Evolutionary conservation across 371 early-diverging fungal species (phyloP).

Genomic region (Syncephalastrum sp.): DNA sequence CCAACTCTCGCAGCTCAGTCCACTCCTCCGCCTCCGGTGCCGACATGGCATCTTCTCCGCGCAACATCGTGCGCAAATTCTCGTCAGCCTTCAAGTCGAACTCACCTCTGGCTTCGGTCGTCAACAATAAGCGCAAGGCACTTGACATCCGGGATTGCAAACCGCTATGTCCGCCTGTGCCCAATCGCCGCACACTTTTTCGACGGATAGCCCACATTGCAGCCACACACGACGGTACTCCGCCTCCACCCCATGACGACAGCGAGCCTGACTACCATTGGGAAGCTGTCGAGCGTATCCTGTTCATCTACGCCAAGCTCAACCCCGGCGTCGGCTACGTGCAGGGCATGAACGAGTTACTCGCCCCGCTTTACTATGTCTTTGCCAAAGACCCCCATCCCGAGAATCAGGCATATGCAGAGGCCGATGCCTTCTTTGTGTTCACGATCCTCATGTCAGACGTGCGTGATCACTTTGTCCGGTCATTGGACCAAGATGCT

Average conservation of each 20-base stretch:
- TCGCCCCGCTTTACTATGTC: slow-evolving; percentile 85
- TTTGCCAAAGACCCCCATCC: slow-evolving; percentile 60
- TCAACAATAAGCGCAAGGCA: slow-evolving; percentile 12
- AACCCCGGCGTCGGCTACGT: slow-evolving; percentile 89
- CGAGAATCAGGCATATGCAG: slow-evolving; percentile 70
- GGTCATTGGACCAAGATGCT: slow-evolving; percentile 64
- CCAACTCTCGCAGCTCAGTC: slow-evolving; percentile 44
- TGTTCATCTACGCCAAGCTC: slow-evolving; percentile 82
- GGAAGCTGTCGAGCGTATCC: slow-evolving; percentile 81
- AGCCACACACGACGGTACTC: slow-evolving; percentile 6
- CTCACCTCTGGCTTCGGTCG: slow-evolving; percentile 7
- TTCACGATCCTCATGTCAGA: slow-evolving; percentile 74
- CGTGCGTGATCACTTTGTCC: slow-evolving; percentile 80
- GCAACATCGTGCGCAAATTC: slow-evolving; percentile 45
- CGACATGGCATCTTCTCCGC: slow-evolving; percentile 34
- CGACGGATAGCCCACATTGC: slow-evolving; percentile 61
- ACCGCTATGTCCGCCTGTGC: slow-evolving; percentile 56
- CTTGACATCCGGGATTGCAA: slow-evolving; percentile 18
- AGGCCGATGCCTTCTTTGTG: slow-evolving; percentile 85
- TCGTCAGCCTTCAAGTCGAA: slow-evolving; percentile 35
- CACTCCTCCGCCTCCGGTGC: slow-evolving; percentile 39
- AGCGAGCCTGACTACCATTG: slow-evolving; percentile 70
- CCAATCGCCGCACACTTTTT: slow-evolving; percentile 63
- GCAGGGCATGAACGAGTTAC: slow-evolving; percentile 89
- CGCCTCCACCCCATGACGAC: slow-evolving; percentile 12